Conservation (phyloP, 2,329 filamentous ascomycete genomes). For the Pestalotiopsis sp. region DNA sequence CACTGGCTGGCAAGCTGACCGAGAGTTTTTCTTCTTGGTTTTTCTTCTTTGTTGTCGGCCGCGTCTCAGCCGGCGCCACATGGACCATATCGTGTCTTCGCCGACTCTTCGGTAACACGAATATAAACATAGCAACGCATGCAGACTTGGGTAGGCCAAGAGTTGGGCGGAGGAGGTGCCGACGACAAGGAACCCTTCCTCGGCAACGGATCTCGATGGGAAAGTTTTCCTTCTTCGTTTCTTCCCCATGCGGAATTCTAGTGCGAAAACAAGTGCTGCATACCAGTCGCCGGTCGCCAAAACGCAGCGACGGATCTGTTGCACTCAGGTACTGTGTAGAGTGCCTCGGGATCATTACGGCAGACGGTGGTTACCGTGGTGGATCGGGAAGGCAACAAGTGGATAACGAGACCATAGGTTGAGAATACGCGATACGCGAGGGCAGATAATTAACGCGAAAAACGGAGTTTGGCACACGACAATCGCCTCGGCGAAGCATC, state of each 20-base stretch:
- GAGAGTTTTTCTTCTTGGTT: neutral
- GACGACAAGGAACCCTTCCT: neutral
- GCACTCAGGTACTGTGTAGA: neutral
- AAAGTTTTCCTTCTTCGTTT: neutral
- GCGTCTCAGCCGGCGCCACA: neutral
- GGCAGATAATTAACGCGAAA: neutral
- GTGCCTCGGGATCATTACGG: constrained; percentile 1
- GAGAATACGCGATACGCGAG: neutral
- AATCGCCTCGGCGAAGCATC: too few species aligned
- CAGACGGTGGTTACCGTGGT: neutral
- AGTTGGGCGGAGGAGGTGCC: neutral
- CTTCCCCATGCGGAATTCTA: neutral
- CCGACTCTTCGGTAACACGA: neutral
- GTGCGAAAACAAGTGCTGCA: neutral
- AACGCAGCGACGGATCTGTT: neutral
- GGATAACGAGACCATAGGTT: neutral
- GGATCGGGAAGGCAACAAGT: neutral
- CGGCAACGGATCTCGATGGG: neutral
- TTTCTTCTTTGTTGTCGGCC: neutral
- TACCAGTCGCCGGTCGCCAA: neutral
- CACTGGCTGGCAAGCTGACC: neutral
- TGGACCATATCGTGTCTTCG: too few species aligned
- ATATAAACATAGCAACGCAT: neutral
- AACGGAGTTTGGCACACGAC: neutral
- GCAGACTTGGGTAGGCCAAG: neutral